A percentile compares a stretch with the other conserved stretches of the same genome.
Evolutionary conservation across 1,139 yeast genomes (phyloP).

Genomic region (Debaryomyces nepalensis): DNA sequence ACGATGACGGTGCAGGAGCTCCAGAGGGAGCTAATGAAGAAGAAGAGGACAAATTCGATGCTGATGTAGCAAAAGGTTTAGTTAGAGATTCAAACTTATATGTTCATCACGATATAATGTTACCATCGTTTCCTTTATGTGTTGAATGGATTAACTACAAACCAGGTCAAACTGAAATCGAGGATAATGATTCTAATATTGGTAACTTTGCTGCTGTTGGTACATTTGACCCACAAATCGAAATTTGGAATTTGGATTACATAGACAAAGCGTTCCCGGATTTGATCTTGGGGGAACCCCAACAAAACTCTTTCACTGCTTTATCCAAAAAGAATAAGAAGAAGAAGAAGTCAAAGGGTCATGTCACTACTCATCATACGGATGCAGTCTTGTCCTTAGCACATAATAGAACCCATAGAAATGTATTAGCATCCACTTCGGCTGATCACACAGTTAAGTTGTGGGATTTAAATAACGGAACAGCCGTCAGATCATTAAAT

Average conservation of each 20-base stretch:
- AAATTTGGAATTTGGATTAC: constrained; percentile 93
- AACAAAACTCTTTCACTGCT: constrained; percentile 49
- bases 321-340: constrained; percentile 52
- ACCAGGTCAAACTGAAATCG: constrained; percentile 50
- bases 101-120: constrained; percentile 95
- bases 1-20: constrained; percentile 92
- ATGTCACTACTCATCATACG: constrained; percentile 80
- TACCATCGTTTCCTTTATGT: constrained; percentile 95
- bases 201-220: constrained; percentile 97
- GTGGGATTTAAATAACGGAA: constrained; percentile 85
- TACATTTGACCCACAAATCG: constrained; percentile 96
- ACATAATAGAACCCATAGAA: constrained; percentile 80
- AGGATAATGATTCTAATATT: constrained; percentile 44
- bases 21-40: constrained; percentile 67
- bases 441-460: constrained; percentile 94
- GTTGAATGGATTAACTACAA: constrained; percentile 91
- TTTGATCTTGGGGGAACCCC: constrained; percentile 82
- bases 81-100: constrained; percentile 77
- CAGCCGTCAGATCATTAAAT: constrained; percentile 73
- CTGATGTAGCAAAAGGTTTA: constrained; percentile 70
- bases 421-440: constrained; percentile 89
- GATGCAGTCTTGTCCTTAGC: constrained; percentile 91
- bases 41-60: constrained; percentile 63
- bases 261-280: constrained; percentile 96
- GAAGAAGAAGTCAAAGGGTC: constrained; percentile 53